Conservation (phyloP, 306 rosid genomes). For the Biancaea sappan region DNA sequence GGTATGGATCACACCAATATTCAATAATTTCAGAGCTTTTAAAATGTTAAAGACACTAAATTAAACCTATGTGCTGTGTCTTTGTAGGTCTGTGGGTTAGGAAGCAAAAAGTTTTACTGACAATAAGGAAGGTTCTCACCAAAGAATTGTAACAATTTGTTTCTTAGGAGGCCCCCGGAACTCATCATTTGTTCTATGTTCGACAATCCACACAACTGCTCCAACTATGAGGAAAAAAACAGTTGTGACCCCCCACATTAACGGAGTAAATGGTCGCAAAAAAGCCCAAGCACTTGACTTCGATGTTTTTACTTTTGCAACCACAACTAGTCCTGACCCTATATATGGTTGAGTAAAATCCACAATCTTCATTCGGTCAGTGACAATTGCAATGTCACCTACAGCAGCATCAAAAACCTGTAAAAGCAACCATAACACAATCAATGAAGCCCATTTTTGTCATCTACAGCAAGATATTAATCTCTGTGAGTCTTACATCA, state of each 20-base stretch:
- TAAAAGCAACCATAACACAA: conserved; percentile 7
- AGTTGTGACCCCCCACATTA: conserved; percentile 74
- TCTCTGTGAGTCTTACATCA: conserved; percentile 40
- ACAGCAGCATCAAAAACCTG: conserved; percentile 75
- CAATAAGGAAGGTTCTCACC: conserved; percentile 41
- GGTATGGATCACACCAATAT: background rate
- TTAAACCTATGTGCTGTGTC: background rate
- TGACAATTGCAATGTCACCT: conserved; percentile 78
- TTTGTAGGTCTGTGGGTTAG: background rate
- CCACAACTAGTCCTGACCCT: conserved; percentile 84
- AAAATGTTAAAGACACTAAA: background rate
- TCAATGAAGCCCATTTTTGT: conserved; percentile 11
- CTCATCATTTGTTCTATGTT: conserved; percentile 73
- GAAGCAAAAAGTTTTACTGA: background rate
- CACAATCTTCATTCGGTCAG: conserved; percentile 67
- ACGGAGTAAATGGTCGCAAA: conserved; percentile 61
- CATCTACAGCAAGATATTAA: background rate
- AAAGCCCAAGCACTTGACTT: conserved; percentile 74
- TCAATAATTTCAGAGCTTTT: background rate
- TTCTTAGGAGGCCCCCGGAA: conserved; percentile 80
- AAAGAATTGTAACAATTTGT: conserved; percentile 62
- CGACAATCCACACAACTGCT: conserved; percentile 78
- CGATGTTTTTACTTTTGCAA: conserved; percentile 53
- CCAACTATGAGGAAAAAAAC: conserved; percentile 62
- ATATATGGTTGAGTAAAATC: conserved; percentile 86